phyloP scores from a whole-genome alignment of 1,284 basidiomycete species.

The Cystobasidium slooffiae region DNA sequence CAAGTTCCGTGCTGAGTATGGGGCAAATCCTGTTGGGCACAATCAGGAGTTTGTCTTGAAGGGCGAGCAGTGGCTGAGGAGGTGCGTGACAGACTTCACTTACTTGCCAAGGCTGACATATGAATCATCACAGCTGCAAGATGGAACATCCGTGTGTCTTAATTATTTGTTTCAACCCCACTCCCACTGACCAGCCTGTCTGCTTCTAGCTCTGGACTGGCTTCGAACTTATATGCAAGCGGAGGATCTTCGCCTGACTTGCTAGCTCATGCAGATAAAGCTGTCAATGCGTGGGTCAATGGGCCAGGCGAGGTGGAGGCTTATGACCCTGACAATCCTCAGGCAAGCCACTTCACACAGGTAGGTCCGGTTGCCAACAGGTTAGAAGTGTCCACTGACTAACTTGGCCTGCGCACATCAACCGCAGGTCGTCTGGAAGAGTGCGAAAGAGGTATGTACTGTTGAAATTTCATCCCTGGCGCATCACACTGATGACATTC shows the following conservation, averaged over 20 bases:
- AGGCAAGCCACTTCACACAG: slow-evolving; percentile 35
- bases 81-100: slow-evolving; percentile 57
- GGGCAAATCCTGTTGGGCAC: slow-evolving; percentile 66
- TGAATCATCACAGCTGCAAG: slow-evolving; percentile 58
- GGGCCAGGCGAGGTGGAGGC: not conserved
- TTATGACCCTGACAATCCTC: slow-evolving; percentile 27
- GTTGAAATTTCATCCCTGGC: not conserved
- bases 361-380: not conserved
- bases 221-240: slow-evolving; percentile 23
- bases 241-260: slow-evolving; percentile 1
- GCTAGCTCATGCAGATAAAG: not conserved
- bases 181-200: not conserved
- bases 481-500: too few species aligned
- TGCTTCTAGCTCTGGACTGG: not conserved
- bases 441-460: slow-evolving; percentile 10
- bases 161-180: not conserved
- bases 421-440: slow-evolving; percentile 28
- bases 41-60: slow-evolving; percentile 63
- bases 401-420: too few species aligned
- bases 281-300: slow-evolving; percentile 22
- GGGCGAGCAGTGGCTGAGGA: slow-evolving; percentile 69
- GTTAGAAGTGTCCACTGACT: not conserved
- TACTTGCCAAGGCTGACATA: slow-evolving; percentile 51
- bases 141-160: slow-evolving; percentile 18
- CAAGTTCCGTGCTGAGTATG: slow-evolving; percentile 65